A percentile compares a stretch with the other conserved stretches of the same genome.
phyloP scores from a whole-genome alignment of 2,329 filamentous ascomycete species.

The Venturia aucupariae region DNA sequence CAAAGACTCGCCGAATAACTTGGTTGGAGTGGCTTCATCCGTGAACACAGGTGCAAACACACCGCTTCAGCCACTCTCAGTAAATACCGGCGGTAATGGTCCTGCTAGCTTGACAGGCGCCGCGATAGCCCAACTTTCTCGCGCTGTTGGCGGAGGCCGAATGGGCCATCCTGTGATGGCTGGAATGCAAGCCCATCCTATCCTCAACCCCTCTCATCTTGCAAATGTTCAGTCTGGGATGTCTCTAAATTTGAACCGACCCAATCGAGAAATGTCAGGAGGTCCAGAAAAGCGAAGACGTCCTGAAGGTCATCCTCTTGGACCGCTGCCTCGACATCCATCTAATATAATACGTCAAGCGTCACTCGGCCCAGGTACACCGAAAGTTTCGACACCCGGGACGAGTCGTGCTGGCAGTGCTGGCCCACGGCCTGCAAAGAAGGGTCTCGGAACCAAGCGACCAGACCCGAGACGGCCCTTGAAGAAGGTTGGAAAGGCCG shows the following conservation, averaged over 20 bases:
- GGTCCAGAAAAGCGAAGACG: conserved; percentile 50
- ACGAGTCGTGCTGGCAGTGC: conserved; percentile 49
- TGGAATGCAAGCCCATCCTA: conserved; percentile 16
- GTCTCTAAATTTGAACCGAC: conserved; percentile 31
- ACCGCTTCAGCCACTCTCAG: conserved; percentile 41
- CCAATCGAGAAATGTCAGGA: conserved; percentile 46
- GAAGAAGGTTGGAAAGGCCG: conserved; percentile 24
- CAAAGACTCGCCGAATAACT: conserved; percentile 37
- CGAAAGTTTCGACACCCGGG: conserved; percentile 47
- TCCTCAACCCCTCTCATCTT: conserved; percentile 19
- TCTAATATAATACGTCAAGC: conserved; percentile 48
- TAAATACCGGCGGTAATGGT: conserved; percentile 13
- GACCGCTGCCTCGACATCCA: conserved; percentile 44
- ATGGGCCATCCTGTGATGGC: conserved; percentile 15
- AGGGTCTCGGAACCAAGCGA: conserved; percentile 8
- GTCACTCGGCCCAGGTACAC: conserved; percentile 54
- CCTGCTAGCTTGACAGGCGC: not conserved
- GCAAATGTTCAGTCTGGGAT: conserved; percentile 16
- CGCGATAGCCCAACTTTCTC: not conserved
- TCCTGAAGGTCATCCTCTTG: conserved; percentile 40
- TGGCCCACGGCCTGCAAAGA: conserved; percentile 38
- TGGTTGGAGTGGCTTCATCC: conserved; percentile 38
- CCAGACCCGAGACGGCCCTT: conserved; percentile 3
- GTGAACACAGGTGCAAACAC: conserved; percentile 36
- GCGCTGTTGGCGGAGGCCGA: conserved; percentile 1